phyloP scores from a whole-genome alignment of 345 rosid genomes.

The Populus davidiana region DNA sequence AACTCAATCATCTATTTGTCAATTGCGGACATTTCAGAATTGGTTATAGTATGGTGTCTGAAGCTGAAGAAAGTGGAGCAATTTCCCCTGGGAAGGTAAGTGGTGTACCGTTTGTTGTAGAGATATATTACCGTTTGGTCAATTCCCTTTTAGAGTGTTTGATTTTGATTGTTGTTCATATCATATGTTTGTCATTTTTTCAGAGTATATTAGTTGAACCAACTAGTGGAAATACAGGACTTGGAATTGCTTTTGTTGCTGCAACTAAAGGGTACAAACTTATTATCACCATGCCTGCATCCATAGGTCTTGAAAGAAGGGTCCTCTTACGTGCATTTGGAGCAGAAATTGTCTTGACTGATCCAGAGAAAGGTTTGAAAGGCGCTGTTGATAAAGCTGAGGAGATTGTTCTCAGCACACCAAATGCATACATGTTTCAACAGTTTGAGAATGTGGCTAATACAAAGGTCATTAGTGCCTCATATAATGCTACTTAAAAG shows the following conservation, averaged over 20 bases:
- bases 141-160: not conserved
- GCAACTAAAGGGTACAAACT: constrained; percentile 82
- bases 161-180: not conserved
- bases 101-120: constrained; percentile 1
- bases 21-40: constrained; percentile 48
- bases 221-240: constrained; percentile 87
- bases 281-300: constrained; percentile 88
- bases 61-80: constrained; percentile 76
- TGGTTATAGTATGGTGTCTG: constrained; percentile 75
- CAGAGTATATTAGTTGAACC: constrained; percentile 83
- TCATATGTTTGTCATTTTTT: constrained; percentile 3
- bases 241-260: constrained; percentile 86
- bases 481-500: not conserved
- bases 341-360: constrained; percentile 79
- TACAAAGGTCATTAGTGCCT: constrained; percentile 45
- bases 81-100: constrained; percentile 79
- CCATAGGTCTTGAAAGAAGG: constrained; percentile 76
- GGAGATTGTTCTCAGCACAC: constrained; percentile 63
- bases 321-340: constrained; percentile 84
- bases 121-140: not conserved
- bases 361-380: constrained; percentile 76
- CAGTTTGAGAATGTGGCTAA: constrained; percentile 80
- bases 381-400: constrained; percentile 88
- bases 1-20: not conserved
- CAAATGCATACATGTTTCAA: constrained; percentile 71